A percentile compares a stretch with the other conserved stretches of the same genome.
Evolutionary conservation across 163 green algal species (phyloP).

Genomic region (Prototheca wickerhamii): DNA sequence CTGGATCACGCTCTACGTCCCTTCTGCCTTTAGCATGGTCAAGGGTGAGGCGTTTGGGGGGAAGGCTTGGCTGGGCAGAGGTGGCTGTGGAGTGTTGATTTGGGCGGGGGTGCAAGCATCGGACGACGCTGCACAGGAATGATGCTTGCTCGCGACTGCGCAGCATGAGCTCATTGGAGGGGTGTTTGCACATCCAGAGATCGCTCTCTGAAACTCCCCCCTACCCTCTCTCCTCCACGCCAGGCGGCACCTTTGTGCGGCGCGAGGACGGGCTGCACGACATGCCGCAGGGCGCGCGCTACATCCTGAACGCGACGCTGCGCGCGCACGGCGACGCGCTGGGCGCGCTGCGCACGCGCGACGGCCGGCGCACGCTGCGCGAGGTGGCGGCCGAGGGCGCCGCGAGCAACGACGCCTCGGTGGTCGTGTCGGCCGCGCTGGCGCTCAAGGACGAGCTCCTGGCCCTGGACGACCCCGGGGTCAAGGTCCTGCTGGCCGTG

Average conservation of each 20-base stretch:
- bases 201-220: background rate
- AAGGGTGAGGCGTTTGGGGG: slow-evolving; percentile 13
- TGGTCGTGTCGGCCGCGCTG: background rate
- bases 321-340: background rate
- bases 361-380: background rate
- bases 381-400: background rate
- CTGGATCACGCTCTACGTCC: slow-evolving; percentile 53
- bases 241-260: slow-evolving; percentile 17
- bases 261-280: slow-evolving; percentile 26
- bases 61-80: background rate
- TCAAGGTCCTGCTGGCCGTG: slow-evolving; percentile 55
- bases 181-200: background rate
- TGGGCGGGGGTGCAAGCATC: too few species aligned
- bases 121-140: too few species aligned
- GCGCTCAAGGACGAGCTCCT: slow-evolving; percentile 17
- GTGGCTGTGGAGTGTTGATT: too few species aligned
- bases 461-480: slow-evolving; percentile 8
- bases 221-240: background rate
- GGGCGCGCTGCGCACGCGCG: background rate
- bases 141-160: too few species aligned
- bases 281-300: slow-evolving; percentile 27
- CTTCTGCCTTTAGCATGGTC: slow-evolving; percentile 26
- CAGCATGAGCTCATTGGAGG: background rate
- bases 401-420: background rate
- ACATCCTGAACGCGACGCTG: slow-evolving; percentile 8